Evolutionary conservation across 208 protist species (phyloP).

Genomic region (Crithidia expoeki): DNA sequence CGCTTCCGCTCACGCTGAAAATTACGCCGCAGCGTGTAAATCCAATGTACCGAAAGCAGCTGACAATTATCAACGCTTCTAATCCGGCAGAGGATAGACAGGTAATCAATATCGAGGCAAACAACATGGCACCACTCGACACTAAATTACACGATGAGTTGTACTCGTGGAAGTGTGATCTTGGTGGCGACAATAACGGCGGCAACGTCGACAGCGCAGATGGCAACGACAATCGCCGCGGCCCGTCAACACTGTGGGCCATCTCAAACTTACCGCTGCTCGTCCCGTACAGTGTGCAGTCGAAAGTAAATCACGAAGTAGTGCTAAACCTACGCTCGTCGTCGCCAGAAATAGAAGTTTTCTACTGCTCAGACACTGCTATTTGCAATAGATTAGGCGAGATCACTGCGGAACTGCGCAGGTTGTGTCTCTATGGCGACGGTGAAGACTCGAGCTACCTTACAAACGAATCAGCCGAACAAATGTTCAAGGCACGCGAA

Average conservation of each 20-base stretch:
- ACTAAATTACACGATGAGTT: conserved; percentile 84
- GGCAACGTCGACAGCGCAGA: conserved; percentile 4
- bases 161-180: conserved; percentile 74
- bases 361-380: conserved; percentile 42
- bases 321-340: conserved; percentile 60
- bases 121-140: conserved; percentile 86
- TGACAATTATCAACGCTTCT: conserved; percentile 79
- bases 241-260: conserved; percentile 41
- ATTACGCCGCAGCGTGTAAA: conserved; percentile 89
- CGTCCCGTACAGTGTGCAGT: conserved; percentile 70
- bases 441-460: conserved; percentile 35
- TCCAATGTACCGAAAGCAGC: conserved; percentile 83
- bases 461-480: conserved; percentile 30
- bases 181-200: conserved; percentile 18
- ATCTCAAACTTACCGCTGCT: conserved; percentile 79
- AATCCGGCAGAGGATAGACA: conserved; percentile 75
- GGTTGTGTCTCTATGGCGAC: conserved; percentile 52
- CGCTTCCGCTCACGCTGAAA: conserved; percentile 66
- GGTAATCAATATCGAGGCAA: conserved; percentile 88
- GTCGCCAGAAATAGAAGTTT: conserved; percentile 67
- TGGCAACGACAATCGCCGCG: conserved; percentile 8
- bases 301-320: conserved; percentile 60
- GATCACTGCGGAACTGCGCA: conserved; percentile 48
- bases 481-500: conserved; percentile 34
- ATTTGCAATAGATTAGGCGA: conserved; percentile 38